These are phyloP conservation scores for Claviceps lovelessii DNA, from an alignment of 2,329 filamentous ascomycete species.

Conservation along the genomic window DNA sequence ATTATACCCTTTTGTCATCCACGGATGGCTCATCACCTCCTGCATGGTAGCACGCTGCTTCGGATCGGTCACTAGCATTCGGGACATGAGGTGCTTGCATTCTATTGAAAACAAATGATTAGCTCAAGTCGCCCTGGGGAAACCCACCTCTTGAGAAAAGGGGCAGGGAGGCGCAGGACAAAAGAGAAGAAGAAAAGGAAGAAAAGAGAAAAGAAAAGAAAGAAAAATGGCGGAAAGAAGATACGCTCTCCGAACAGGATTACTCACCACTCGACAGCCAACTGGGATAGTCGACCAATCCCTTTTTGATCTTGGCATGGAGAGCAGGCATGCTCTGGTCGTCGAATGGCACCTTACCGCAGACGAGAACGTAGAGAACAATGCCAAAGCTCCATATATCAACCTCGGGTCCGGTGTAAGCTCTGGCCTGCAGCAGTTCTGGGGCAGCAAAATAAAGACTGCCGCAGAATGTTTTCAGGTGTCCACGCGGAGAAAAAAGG, in stretches of 20 bases:
- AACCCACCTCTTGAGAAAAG: not conserved
- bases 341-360: conserved; percentile 95
- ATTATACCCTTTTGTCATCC: conserved; percentile 87
- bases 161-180: no score
- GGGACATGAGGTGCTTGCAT: conserved; percentile 80
- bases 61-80: conserved; percentile 93
- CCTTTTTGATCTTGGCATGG: conserved; percentile 98
- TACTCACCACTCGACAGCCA: conserved; percentile 69
- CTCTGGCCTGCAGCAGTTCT: conserved; percentile 80
- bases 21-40: conserved; percentile 89
- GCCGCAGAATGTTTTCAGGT: conserved; percentile 93
- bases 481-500: conserved; percentile 69
- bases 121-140: not conserved
- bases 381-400: conserved; percentile 99
- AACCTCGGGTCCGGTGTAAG: conserved; percentile 91
- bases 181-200: not conserved
- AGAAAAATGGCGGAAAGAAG: not conserved
- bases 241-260: conserved; percentile 9
- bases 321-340: conserved; percentile 98
- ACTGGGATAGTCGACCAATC: conserved; percentile 83
- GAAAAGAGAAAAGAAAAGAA: no score
- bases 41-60: conserved; percentile 70
- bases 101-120: conserved; percentile 36
- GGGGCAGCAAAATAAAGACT: conserved; percentile 96
- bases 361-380: conserved; percentile 90